A percentile compares a stretch with the other conserved stretches of the same genome.
Evolutionary conservation across 352 stramenopile genomes (phyloP).

Genomic region (Elongisporangium undulatum): DNA sequence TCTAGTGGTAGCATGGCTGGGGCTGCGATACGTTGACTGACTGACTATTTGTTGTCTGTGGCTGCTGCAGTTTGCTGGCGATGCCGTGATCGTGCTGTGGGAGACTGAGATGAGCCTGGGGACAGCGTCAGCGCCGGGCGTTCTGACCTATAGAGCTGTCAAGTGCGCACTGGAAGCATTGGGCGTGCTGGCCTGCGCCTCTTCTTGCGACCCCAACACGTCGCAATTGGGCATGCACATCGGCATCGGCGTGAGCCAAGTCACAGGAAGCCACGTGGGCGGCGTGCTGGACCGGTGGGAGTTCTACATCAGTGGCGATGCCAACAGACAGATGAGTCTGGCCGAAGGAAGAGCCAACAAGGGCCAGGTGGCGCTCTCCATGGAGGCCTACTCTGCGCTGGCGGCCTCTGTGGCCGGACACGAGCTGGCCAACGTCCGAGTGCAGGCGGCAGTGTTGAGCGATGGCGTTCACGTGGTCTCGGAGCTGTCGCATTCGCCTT

Average conservation of each 20-base stretch:
- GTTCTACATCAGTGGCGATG: conserved; percentile 81
- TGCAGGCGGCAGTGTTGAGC: neutral
- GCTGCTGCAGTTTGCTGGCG: conserved; percentile 43
- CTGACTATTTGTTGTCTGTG: neutral
- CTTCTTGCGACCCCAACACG: neutral
- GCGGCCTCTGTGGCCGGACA: neutral
- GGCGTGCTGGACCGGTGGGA: conserved; percentile 83
- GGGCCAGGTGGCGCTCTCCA: conserved; percentile 70
- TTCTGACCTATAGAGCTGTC: conserved; percentile 58
- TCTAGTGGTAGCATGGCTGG: neutral
- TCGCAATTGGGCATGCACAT: conserved; percentile 72
- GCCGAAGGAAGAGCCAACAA: conserved; percentile 64
- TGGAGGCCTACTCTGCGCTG: conserved; percentile 40
- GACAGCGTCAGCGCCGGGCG: conserved; percentile 26
- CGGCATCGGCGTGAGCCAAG: conserved; percentile 69
- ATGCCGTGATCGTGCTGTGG: conserved; percentile 79
- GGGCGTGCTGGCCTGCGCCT: neutral
- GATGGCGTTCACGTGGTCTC: conserved; percentile 49
- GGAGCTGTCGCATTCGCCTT: conserved; percentile 12
- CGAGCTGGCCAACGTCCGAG: neutral
- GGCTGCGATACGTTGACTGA: neutral
- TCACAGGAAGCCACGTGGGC: conserved; percentile 80
- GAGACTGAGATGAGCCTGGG: conserved; percentile 53
- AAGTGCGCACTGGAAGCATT: conserved; percentile 49
- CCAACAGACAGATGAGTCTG: conserved; percentile 76